Conservation (phyloP, 441 rosid genomes). For the Erodium trifolium region DNA sequence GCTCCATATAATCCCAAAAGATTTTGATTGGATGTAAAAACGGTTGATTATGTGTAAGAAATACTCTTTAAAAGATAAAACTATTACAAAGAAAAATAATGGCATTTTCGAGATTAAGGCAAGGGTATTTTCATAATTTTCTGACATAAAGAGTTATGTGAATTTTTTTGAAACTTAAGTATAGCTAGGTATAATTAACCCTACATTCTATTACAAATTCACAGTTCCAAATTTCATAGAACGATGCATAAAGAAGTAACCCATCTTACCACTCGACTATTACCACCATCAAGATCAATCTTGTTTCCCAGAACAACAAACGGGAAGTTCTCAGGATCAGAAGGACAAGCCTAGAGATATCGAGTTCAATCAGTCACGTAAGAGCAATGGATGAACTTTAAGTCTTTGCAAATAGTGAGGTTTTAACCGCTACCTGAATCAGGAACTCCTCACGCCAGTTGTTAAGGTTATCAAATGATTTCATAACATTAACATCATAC, state of each 20-base stretch:
- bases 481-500: slow-evolving; percentile 51
- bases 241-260: neutral
- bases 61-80: too few species aligned
- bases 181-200: too few species aligned
- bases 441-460: slow-evolving; percentile 85
- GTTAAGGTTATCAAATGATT: slow-evolving; percentile 77
- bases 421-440: slow-evolving; percentile 43
- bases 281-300: slow-evolving; percentile 59
- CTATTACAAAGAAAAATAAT: too few species aligned
- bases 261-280: slow-evolving; percentile 56
- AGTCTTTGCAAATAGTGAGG: neutral
- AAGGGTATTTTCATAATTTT: too few species aligned
- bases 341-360: slow-evolving; percentile 60
- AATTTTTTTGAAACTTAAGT: too few species aligned
- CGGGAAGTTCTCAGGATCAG: slow-evolving; percentile 82
- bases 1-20: too few species aligned
- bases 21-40: too few species aligned
- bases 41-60: too few species aligned
- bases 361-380: neutral
- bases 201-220: too few species aligned
- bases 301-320: slow-evolving; percentile 83
- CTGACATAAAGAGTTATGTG: too few species aligned
- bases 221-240: too few species aligned
- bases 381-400: neutral
- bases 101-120: too few species aligned